Conservation (phyloP, 805 yeast genomes). For the Hagleromyces aurorensis region DNA sequence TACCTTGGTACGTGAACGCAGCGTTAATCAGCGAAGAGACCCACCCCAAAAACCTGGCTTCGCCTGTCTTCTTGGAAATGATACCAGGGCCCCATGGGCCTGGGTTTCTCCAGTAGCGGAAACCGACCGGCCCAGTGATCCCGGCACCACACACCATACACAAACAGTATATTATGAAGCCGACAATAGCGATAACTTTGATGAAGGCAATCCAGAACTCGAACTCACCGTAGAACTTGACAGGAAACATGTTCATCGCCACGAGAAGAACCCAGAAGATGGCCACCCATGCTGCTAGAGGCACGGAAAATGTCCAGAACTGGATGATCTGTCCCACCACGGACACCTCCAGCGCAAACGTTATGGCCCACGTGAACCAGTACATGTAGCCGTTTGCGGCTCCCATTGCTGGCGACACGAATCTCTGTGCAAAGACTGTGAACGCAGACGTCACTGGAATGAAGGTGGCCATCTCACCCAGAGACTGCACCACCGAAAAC, state of each 20-base stretch:
- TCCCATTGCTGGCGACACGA: conserved; percentile 57
- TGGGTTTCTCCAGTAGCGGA: conserved; percentile 58
- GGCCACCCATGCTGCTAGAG: conserved; percentile 54
- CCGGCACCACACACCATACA: conserved; percentile 53
- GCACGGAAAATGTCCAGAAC: conserved; percentile 48
- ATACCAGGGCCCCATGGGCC: conserved; percentile 62
- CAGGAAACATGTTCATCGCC: conserved; percentile 43
- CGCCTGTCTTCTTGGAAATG: conserved; percentile 33
- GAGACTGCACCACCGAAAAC: conserved; percentile 52
- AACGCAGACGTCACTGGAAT: conserved; percentile 59
- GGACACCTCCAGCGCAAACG: conserved; percentile 54
- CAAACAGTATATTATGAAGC: conserved; percentile 46
- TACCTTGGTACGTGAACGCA: conserved; percentile 53
- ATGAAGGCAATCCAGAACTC: conserved; percentile 51
- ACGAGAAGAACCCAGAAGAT: conserved; percentile 44
- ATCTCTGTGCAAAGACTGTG: conserved; percentile 54
- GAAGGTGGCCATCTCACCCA: conserved; percentile 71
- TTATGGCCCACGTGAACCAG: conserved; percentile 68
- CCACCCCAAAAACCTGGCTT: conserved; percentile 48
- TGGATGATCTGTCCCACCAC: conserved; percentile 48
- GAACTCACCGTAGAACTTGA: conserved; percentile 46
- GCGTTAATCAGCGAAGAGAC: conserved; percentile 46
- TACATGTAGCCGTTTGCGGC: conserved; percentile 63
- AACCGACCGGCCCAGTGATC: conserved; percentile 49
- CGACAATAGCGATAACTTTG: conserved; percentile 47